Evolutionary conservation across 2,329 filamentous ascomycete genomes (phyloP), one percentile per base, ranked within the genome.

Genomic region (Diaporthe australafricana): DNA sequence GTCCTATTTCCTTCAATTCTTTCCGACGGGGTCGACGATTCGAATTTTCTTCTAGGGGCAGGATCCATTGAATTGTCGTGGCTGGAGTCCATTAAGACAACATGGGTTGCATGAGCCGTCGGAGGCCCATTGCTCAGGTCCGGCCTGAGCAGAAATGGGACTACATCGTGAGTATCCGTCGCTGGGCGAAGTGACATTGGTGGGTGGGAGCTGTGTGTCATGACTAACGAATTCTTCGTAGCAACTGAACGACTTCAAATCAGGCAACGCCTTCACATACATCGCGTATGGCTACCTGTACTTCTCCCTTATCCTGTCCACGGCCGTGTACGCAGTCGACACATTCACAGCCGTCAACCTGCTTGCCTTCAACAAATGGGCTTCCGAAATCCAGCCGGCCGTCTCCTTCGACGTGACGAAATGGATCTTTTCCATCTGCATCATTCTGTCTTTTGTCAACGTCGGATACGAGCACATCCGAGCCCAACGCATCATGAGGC

Each of bases 391-490:
- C 76, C 84, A 94, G 76, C 95, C 95, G 1, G 88, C 89, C 50
- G 92, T 98, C 75, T 89, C 91, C 4, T 90, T 97, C 78, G 84
- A 90, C 62, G 89, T 96, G 68, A 93, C 94, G 16, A 97, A 96
- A 84, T 98, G 95, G 95, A 95, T 99, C 80, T 99, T 98, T 80
- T 93, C 94, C 35, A 89, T 90, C 70, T 98, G 95, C 81, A 98
- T 99, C 79, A 92, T 98, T 75, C 87, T 96, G 45, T 98, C 95
- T 12, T 95, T 96, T 81, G 84, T 94, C 75, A 93, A 98, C 75
- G 87, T 97, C 35, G 86, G 84, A 20, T 96, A 93, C 78, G 93
- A 97, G 81, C 94, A 94, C 84, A 79, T 97, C 60, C 90, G 93
- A 68, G 95, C 96, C 32, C 84, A 92, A 73, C 91, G 92, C 56